These are phyloP conservation scores for Achlya hypogyna DNA, from an alignment of 352 stramenopile species.

Conservation along the genomic window DNA sequence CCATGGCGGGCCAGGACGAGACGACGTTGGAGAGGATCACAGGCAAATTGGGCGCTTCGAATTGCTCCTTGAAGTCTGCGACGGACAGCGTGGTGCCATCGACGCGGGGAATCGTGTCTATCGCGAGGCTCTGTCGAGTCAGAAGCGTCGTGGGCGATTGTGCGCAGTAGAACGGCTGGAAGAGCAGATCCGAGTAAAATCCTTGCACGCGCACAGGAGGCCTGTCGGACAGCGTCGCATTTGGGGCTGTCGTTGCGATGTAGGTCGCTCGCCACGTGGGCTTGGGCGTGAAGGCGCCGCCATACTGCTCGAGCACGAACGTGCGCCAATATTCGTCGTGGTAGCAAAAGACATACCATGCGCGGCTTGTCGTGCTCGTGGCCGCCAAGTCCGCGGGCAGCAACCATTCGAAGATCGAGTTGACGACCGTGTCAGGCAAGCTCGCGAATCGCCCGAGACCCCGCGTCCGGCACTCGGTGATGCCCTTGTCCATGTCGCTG, in stretches of 20 bases:
- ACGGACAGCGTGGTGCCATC: conserved; percentile 42
- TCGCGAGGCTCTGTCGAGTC: conserved; percentile 28
- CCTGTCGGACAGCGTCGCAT: background rate
- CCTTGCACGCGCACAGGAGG: conserved; percentile 39
- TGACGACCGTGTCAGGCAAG: conserved; percentile 53
- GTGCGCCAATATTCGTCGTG: conserved; percentile 80
- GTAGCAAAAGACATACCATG: conserved; percentile 56
- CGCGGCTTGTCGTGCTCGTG: conserved; percentile 41
- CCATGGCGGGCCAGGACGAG: conserved; percentile 49
- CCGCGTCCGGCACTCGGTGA: conserved; percentile 43
- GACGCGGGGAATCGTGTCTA: conserved; percentile 65
- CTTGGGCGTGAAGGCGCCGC: conserved; percentile 41
- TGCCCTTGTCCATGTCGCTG: conserved; percentile 48
- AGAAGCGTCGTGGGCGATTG: conserved; percentile 33
- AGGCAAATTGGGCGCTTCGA: conserved; percentile 58
- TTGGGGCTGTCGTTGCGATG: conserved; percentile 36
- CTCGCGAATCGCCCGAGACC: conserved; percentile 45
- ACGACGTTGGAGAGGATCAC: conserved; percentile 76
- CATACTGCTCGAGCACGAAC: conserved; percentile 65
- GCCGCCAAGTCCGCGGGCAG: conserved; percentile 37
- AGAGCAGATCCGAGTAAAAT: conserved; percentile 83
- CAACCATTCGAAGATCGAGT: conserved; percentile 54
- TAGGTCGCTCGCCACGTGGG: conserved; percentile 69
- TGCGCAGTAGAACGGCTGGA: conserved; percentile 80
- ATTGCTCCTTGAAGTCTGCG: conserved; percentile 52